Conservation (phyloP, 108 stramenopile species). For the Skeletonema potamos region DNA sequence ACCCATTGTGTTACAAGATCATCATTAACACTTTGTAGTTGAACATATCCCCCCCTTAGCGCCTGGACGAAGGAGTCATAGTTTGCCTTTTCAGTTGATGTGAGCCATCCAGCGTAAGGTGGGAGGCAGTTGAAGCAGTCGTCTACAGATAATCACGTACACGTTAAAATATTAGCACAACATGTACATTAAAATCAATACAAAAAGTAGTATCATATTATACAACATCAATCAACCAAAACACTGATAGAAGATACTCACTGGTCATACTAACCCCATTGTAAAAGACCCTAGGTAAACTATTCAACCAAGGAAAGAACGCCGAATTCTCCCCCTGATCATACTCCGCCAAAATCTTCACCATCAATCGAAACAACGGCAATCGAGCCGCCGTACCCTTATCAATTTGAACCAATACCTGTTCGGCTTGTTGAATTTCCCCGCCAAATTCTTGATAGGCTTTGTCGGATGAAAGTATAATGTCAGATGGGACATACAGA, state of each 20-base stretch:
- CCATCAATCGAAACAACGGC: constrained; percentile 37
- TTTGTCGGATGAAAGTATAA: background rate
- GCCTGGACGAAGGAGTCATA: background rate
- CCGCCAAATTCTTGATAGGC: constrained; percentile 24
- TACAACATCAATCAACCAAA: background rate
- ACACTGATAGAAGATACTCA: constrained; percentile 19
- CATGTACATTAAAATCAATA: no score
- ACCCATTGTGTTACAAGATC: background rate
- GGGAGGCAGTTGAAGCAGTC: constrained; percentile 13
- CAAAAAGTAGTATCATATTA: no score
- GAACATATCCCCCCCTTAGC: background rate
- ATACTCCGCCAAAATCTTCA: constrained; percentile 45
- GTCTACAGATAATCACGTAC: constrained; percentile 17
- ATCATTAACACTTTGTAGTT: background rate
- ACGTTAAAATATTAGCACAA: no score
- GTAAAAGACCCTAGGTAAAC: constrained; percentile 25
- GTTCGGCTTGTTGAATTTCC: constrained; percentile 4
- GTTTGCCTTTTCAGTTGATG: background rate
- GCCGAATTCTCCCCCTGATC: constrained; percentile 23
- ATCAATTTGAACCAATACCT: background rate
- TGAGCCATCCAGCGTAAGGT: constrained; percentile 10
- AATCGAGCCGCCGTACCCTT: constrained; percentile 6
- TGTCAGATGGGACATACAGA: constrained; percentile 20
- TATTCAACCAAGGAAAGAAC: constrained; percentile 36
- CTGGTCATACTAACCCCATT: constrained; percentile 42